These are phyloP conservation scores for Geotrichum aggregatum DNA, from an alignment of 1,139 yeast species.

Conservation along the genomic window DNA sequence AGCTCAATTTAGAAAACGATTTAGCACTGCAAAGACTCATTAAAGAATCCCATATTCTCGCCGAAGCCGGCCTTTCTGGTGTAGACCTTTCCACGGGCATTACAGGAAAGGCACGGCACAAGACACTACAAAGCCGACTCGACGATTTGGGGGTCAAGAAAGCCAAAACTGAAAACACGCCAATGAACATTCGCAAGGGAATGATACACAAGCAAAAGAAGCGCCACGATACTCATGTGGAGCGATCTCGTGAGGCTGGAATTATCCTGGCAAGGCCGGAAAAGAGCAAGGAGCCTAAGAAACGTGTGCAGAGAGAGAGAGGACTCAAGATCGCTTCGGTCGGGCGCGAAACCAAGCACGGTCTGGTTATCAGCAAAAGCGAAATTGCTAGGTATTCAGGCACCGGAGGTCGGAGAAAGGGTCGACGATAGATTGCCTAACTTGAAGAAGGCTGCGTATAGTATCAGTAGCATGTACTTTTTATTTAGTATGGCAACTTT, in stretches of 20 bases:
- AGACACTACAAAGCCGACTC: constrained; percentile 68
- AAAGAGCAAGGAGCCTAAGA: constrained; percentile 52
- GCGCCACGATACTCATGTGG: constrained; percentile 45
- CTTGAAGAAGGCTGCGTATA: too few species aligned
- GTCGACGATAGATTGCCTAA: constrained; percentile 1
- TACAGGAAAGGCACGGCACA: constrained; percentile 72
- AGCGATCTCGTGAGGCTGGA: constrained; percentile 82
- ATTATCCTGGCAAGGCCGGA: constrained; percentile 60
- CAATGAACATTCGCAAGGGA: constrained; percentile 84
- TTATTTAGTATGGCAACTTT: too few species aligned
- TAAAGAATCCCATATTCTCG: constrained; percentile 78
- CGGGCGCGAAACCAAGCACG: constrained; percentile 78
- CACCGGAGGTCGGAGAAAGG: constrained; percentile 7
- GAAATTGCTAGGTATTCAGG: constrained; percentile 49
- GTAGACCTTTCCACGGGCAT: constrained; percentile 73
- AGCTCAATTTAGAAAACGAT: constrained; percentile 64
- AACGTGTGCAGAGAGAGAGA: constrained; percentile 52
- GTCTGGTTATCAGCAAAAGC: constrained; percentile 64
- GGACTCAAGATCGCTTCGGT: constrained; percentile 76
- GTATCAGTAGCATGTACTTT: too few species aligned
- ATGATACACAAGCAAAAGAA: constrained; percentile 54
- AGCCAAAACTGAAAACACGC: constrained; percentile 65
- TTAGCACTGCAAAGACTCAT: constrained; percentile 76
- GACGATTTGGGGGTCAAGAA: constrained; percentile 45
- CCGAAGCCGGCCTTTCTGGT: constrained; percentile 59